These are phyloP conservation scores for Tirmania nivea DNA, from an alignment of 495 filamentous ascomycete genomes.

Conservation along the genomic window DNA sequence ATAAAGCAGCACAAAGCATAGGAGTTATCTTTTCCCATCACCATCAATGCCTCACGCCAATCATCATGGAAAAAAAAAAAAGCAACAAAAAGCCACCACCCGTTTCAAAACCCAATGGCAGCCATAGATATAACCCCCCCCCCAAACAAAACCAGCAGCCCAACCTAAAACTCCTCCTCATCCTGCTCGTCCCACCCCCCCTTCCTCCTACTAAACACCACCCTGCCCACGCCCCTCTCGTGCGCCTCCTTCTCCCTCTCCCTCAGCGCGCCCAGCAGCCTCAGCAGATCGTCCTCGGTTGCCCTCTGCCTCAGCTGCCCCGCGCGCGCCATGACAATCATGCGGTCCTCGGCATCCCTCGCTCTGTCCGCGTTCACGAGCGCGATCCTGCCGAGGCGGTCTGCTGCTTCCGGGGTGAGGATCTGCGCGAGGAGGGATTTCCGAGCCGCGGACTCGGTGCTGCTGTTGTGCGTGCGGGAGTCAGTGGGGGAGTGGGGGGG, in stretches of 20 bases:
- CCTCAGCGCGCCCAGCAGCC: conserved; percentile 60
- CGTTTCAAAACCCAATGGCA: too few relatives aligned
- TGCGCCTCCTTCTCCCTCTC: conserved; percentile 33
- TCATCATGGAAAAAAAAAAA: background rate
- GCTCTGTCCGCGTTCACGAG: conserved; percentile 88
- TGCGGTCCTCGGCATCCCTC: conserved; percentile 69
- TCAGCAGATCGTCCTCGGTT: conserved; percentile 81
- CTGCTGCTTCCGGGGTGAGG: conserved; percentile 82
- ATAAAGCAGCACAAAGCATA: too few relatives aligned
- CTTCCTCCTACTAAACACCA: conserved; percentile 66
- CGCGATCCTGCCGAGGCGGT: conserved; percentile 81
- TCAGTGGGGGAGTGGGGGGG: background rate
- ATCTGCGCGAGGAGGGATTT: conserved; percentile 64
- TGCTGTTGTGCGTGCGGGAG: conserved; percentile 20
- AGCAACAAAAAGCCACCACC: too few relatives aligned
- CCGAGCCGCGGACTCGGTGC: conserved; percentile 7
- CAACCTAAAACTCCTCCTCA: too few relatives aligned
- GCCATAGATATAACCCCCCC: too few relatives aligned
- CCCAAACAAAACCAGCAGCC: too few relatives aligned
- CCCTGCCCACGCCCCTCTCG: conserved; percentile 38
- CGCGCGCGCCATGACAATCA: conserved; percentile 73
- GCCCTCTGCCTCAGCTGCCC: conserved; percentile 76
- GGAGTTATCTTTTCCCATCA: too few relatives aligned
- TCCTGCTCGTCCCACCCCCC: conserved; percentile 66
- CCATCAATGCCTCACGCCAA: too few relatives aligned